Conservation (phyloP, 441 rosid species). For the Macaranga tanarius region DNA sequence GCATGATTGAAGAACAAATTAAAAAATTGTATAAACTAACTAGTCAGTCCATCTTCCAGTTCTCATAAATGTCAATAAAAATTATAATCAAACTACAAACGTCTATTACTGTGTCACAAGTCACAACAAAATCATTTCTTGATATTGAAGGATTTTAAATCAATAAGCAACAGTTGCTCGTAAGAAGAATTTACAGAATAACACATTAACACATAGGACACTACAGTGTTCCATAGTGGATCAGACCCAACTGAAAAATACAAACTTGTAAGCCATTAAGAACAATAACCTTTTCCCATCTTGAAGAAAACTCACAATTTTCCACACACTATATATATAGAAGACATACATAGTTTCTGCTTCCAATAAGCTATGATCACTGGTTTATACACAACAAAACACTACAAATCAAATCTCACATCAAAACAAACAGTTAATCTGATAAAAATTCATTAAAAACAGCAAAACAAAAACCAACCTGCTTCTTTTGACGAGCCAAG, state of each 20-base stretch:
- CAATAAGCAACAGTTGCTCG: not conserved
- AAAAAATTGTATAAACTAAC: not conserved
- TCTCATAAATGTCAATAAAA: not conserved
- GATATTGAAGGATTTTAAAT: not conserved
- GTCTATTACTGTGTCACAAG: not conserved
- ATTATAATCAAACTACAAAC: not conserved
- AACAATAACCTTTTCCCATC: not conserved
- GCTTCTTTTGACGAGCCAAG: conserved; percentile 92
- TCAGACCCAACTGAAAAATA: not conserved
- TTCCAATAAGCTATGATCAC: not conserved
- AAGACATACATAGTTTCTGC: not conserved
- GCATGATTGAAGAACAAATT: not conserved
- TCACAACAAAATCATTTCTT: not conserved
- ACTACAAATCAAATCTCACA: not conserved
- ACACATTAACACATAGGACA: not conserved
- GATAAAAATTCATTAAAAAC: not conserved
- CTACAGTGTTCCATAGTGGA: not conserved
- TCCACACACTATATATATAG: not conserved
- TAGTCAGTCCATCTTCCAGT: not conserved
- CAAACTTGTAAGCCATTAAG: not conserved
- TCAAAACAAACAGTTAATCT: not conserved
- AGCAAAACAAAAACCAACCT: conserved; percentile 38
- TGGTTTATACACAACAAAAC: not conserved
- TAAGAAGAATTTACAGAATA: not conserved
- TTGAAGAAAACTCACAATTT: not conserved